These are phyloP conservation scores for Candida sanyaensis DNA, from an alignment of 1,139 yeast species.

Conservation along the genomic window DNA sequence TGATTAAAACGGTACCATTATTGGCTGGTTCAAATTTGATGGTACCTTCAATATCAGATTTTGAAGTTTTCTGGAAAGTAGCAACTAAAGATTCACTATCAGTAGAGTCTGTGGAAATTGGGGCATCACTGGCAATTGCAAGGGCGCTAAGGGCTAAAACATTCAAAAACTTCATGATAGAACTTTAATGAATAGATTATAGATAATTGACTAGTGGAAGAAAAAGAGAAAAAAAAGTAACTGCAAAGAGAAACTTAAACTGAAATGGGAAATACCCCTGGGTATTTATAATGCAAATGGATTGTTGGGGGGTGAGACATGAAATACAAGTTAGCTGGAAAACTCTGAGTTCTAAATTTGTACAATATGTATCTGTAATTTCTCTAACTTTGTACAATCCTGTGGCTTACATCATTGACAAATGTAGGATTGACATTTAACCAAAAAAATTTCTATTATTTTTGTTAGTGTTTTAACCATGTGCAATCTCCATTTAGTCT, in stretches of 20 bases:
- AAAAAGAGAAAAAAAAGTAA: not conserved
- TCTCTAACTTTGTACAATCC: not conserved
- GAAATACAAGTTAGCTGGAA: too few species aligned
- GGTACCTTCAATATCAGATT: slow-evolving; percentile 22
- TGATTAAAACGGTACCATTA: slow-evolving; percentile 36
- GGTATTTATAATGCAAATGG: not conserved
- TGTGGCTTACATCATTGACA: not conserved
- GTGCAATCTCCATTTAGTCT: too few species aligned
- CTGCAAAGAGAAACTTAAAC: not conserved
- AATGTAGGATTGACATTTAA: not conserved
- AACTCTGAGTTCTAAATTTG: too few species aligned
- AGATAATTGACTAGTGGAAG: too few species aligned
- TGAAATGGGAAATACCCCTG: not conserved
- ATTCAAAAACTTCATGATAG: slow-evolving; percentile 7
- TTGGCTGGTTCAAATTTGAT: slow-evolving; percentile 31
- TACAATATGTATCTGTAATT: too few species aligned
- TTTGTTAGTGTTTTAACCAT: not conserved
- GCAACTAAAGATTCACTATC: slow-evolving; percentile 18
- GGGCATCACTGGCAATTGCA: slow-evolving; percentile 20
- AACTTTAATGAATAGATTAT: not conserved
- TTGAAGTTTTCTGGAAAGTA: slow-evolving; percentile 12
- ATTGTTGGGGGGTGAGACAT: too few species aligned
- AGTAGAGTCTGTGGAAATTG: slow-evolving; percentile 22
- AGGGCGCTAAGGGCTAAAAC: slow-evolving; percentile 16
- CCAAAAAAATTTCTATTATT: not conserved